Conservation (phyloP, 306 rosid genomes). For the Cercis canadensis region DNA sequence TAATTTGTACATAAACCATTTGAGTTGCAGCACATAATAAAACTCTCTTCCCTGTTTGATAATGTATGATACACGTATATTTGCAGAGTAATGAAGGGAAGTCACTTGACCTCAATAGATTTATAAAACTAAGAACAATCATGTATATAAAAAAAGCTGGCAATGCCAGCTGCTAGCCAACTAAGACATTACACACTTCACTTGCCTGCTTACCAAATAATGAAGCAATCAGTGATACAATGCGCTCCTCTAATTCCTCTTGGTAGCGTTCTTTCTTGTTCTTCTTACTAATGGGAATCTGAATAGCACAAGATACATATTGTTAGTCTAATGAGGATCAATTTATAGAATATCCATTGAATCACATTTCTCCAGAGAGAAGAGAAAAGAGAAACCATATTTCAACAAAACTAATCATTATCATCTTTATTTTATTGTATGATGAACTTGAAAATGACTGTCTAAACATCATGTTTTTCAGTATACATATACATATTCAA, state of each 20-base stretch:
- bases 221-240: conserved; percentile 81
- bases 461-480: neutral
- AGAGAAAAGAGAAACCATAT: neutral
- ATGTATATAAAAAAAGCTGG: neutral
- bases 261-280: conserved; percentile 89
- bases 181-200: conserved; percentile 38
- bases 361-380: conserved; percentile 13
- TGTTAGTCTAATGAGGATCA: conserved; percentile 23
- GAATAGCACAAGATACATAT: conserved; percentile 25
- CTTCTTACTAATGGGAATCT: conserved; percentile 82
- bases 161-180: conserved; percentile 1
- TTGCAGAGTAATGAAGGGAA: conserved; percentile 21
- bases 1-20: neutral
- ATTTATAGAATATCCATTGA: conserved; percentile 9
- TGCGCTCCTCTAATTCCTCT: conserved; percentile 93
- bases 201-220: conserved; percentile 96
- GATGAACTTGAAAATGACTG: conserved; percentile 7
- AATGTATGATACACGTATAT: neutral
- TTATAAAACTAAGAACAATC: neutral
- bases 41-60: conserved; percentile 2
- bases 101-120: neutral
- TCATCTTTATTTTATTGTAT: neutral
- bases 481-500: neutral
- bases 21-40: neutral
- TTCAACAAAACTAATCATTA: neutral